A percentile compares a stretch with the other conserved stretches of the same genome.
Conservation (phyloP, 2,329 filamentous ascomycete genomes). For the Didymella keratinophila region DNA sequence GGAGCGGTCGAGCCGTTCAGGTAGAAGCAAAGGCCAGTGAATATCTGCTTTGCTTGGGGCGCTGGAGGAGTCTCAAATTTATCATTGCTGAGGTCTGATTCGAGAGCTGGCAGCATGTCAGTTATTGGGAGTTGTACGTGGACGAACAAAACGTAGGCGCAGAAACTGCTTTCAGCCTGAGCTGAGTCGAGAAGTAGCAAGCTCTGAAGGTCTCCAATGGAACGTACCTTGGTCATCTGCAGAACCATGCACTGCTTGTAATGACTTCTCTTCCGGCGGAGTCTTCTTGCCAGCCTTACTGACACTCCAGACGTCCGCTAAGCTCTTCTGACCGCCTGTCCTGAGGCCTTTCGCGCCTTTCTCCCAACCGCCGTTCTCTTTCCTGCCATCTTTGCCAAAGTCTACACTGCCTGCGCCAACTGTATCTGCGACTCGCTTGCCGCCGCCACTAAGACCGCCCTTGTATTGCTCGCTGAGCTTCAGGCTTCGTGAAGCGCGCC, state of each 20-base stretch:
- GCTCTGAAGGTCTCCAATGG: neutral
- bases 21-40: constrained; percentile 77
- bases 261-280: constrained; percentile 13
- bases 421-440: constrained; percentile 68
- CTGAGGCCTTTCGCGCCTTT: constrained; percentile 58
- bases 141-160: neutral
- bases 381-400: constrained; percentile 59
- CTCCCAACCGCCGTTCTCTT: constrained; percentile 62
- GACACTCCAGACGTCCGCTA: constrained; percentile 38
- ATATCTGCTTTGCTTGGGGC: constrained; percentile 59
- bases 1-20: constrained; percentile 89
- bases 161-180: neutral
- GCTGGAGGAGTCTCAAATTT: constrained; percentile 9
- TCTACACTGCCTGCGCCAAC: constrained; percentile 70
- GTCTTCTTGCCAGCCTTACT: constrained; percentile 29
- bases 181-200: neutral
- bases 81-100: neutral
- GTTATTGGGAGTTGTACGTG: neutral
- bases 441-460: constrained; percentile 62
- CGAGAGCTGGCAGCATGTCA: constrained; percentile 6
- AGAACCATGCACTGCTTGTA: neutral
- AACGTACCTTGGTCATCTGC: constrained; percentile 16
- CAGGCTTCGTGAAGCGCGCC: constrained; percentile 72
- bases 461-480: constrained; percentile 77
- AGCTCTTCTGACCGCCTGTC: constrained; percentile 53